phyloP scores from a whole-genome alignment of 2,329 filamentous ascomycete species.

The Juglanconis sp. region DNA sequence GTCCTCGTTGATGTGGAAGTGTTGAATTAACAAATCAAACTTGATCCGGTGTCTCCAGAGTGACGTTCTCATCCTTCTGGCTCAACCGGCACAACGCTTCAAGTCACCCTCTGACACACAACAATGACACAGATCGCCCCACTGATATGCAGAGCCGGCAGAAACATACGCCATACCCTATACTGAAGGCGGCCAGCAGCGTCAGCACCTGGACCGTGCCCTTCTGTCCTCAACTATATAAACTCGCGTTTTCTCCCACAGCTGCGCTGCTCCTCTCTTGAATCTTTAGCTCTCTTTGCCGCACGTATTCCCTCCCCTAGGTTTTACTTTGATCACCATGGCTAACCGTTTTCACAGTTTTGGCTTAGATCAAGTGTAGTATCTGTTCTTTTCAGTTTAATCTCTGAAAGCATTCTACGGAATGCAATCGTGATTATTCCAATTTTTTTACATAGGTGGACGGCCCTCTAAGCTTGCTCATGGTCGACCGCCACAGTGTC shows the following conservation, averaged over 20 bases:
- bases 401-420: conserved; percentile 69
- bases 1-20: background rate
- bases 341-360: background rate
- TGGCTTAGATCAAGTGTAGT: conserved; percentile 71
- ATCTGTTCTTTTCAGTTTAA: conserved; percentile 84
- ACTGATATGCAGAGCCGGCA: background rate
- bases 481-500: conserved; percentile 60
- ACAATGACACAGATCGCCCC: background rate
- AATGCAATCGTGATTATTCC: conserved; percentile 66
- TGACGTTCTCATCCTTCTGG: background rate
- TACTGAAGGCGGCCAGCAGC: background rate
- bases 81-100: background rate
- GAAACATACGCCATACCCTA: background rate
- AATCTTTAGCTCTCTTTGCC: conserved; percentile 43
- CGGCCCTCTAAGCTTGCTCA: conserved; percentile 67
- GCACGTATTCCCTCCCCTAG: background rate
- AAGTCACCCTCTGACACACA: background rate
- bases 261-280: conserved; percentile 39
- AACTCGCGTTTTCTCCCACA: background rate
- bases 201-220: background rate
- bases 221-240: background rate
- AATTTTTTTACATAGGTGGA: conserved; percentile 59
- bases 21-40: background rate
- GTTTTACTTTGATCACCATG: background rate
- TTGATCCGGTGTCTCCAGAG: too few relatives aligned